Conservation (phyloP, 352 stramenopile genomes). For the Phytophthora tentaculata region DNA sequence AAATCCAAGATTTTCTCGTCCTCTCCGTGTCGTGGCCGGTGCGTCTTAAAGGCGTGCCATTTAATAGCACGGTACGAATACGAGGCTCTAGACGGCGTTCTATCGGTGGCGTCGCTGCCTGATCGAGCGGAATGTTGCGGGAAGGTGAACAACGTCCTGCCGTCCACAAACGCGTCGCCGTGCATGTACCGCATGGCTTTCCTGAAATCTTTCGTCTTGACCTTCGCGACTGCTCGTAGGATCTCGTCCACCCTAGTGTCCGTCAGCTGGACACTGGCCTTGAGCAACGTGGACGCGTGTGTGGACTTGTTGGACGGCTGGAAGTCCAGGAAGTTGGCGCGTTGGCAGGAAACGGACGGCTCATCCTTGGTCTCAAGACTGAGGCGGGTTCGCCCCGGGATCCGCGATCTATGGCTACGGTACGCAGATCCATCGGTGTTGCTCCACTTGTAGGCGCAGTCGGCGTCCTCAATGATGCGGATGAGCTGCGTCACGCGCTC, state of each 20-base stretch:
- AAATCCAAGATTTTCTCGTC: slow-evolving; percentile 67
- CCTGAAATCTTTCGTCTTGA: slow-evolving; percentile 69
- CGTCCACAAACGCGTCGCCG: slow-evolving; percentile 66
- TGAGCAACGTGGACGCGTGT: slow-evolving; percentile 69
- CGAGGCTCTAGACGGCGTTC: slow-evolving; percentile 19
- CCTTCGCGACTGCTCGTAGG: slow-evolving; percentile 55
- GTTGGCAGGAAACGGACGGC: slow-evolving; percentile 42
- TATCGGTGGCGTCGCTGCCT: slow-evolving; percentile 10
- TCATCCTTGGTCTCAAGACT: slow-evolving; percentile 22
- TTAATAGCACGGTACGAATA: slow-evolving; percentile 80
- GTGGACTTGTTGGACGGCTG: slow-evolving; percentile 60
- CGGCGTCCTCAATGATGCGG: slow-evolving; percentile 80
- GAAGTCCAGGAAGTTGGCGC: slow-evolving; percentile 75
- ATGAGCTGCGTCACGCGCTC: slow-evolving; percentile 76
- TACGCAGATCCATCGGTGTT: slow-evolving; percentile 9
- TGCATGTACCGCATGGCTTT: slow-evolving; percentile 65
- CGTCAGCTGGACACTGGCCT: slow-evolving; percentile 59
- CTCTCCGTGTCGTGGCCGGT: slow-evolving; percentile 34
- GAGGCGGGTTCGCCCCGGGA: slow-evolving; percentile 14
- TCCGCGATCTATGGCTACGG: slow-evolving; percentile 13
- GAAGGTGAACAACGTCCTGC: slow-evolving; percentile 70
- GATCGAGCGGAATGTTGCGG: slow-evolving; percentile 23
- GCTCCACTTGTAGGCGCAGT: slow-evolving; percentile 81
- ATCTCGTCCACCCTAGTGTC: slow-evolving; percentile 66
- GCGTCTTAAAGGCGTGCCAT: slow-evolving; percentile 64